phyloP scores from a whole-genome alignment of 441 rosid species.

The Syzygium malaccense region DNA sequence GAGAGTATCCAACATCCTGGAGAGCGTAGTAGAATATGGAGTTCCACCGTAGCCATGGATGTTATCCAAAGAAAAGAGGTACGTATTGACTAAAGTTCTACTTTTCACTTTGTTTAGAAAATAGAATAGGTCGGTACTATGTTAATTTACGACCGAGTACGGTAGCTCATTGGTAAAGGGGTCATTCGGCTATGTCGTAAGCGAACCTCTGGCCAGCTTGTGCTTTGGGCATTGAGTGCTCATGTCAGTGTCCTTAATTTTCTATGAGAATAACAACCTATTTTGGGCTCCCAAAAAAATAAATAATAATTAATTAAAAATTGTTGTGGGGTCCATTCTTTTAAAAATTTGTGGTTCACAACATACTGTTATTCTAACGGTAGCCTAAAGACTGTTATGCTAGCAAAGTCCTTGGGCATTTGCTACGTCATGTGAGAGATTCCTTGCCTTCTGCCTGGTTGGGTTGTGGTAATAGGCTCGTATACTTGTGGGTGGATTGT shows the following conservation, averaged over 20 bases:
- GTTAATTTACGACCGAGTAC: neutral
- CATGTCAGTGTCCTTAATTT: too few species aligned
- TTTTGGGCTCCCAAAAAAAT: neutral
- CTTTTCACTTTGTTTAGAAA: neutral
- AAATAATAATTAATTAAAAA: too few species aligned
- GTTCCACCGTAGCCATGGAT: neutral
- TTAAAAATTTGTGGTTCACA: too few species aligned
- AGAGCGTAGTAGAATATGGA: neutral
- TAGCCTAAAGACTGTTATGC: too few species aligned
- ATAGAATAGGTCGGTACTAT: neutral
- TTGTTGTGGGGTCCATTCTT: too few species aligned
- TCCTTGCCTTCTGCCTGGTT: rapidly evolving
- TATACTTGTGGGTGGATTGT: neutral
- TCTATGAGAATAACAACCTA: neutral
- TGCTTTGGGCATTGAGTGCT: neutral
- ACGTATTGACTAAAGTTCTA: neutral
- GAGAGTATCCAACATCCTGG: neutral
- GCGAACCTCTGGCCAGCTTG: neutral
- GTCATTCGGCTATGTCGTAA: neutral
- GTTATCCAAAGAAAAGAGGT: neutral
- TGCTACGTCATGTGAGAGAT: neutral
- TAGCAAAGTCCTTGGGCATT: neutral
- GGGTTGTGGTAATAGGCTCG: rapidly evolving
- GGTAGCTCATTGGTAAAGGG: neutral
- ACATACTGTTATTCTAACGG: too few species aligned